phyloP scores from a whole-genome alignment of 176 grass and related monocot species.

The Aegilops tauschii region DNA sequence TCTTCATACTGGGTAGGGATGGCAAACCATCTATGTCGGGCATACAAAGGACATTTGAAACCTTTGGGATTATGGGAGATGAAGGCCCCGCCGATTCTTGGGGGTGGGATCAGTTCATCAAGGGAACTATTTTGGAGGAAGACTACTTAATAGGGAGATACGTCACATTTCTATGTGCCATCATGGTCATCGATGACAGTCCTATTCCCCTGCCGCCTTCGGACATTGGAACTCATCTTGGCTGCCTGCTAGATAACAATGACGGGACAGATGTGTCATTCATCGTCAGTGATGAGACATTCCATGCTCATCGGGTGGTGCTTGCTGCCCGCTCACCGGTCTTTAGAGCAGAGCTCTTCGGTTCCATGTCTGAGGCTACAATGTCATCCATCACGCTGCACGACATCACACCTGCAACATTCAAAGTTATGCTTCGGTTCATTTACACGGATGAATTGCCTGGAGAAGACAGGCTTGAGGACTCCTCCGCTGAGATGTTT shows the following conservation, averaged over 20 bases:
- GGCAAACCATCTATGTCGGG: neutral
- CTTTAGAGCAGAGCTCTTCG: too few species aligned
- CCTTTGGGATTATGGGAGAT: neutral
- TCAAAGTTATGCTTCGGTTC: neutral
- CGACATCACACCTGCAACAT: too few species aligned
- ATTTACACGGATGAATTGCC: constrained; percentile 42
- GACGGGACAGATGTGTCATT: neutral
- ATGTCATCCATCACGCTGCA: too few species aligned
- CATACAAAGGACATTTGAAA: neutral
- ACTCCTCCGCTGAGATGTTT: neutral
- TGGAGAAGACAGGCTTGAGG: neutral
- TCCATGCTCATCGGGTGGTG: too few species aligned
- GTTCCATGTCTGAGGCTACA: too few species aligned
- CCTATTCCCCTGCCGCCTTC: neutral
- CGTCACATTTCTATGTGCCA: neutral
- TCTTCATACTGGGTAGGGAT: neutral
- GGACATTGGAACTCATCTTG: neutral
- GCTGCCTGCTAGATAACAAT: neutral
- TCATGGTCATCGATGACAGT: neutral
- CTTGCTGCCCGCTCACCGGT: too few species aligned
- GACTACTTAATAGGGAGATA: neutral
- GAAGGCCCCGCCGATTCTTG: neutral
- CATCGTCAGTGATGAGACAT: neutral
- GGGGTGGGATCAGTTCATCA: neutral
- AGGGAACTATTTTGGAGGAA: neutral